Evolutionary conservation across 2,329 filamentous ascomycete species (phyloP).

Genomic region (Aspergillus viridinutans): DNA sequence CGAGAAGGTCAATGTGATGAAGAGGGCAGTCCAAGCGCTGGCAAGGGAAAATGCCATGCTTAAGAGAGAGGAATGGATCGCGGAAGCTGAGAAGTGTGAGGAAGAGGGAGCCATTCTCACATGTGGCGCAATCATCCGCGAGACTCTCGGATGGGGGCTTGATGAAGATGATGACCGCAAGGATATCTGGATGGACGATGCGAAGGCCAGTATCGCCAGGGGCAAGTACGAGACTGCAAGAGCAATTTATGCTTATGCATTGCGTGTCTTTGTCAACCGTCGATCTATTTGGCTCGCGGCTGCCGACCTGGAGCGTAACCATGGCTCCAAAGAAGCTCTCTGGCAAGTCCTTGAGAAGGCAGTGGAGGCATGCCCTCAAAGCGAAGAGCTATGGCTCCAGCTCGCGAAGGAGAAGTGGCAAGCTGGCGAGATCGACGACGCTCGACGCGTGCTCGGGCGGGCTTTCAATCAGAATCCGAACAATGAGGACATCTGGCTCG

Average conservation of each 20-base stretch:
- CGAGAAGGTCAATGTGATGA: conserved; percentile 85
- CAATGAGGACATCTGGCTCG: conserved; percentile 97
- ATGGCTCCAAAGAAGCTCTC: conserved; percentile 77
- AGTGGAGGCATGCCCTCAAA: conserved; percentile 86
- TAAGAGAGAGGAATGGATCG: conserved; percentile 95
- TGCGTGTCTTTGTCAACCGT: conserved; percentile 84
- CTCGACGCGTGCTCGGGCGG: conserved; percentile 75
- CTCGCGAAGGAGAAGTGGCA: conserved; percentile 94
- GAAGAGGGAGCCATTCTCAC: conserved; percentile 83
- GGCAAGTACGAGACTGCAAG: conserved; percentile 85
- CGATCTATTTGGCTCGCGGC: conserved; percentile 86
- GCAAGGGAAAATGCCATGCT: conserved; percentile 93
- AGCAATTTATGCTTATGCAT: conserved; percentile 86
- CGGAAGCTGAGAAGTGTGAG: conserved; percentile 90
- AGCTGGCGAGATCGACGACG: conserved; percentile 79
- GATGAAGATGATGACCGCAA: conserved; percentile 97
- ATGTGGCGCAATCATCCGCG: conserved; percentile 82
- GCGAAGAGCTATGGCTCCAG: conserved; percentile 91
- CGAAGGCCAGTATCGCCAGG: conserved; percentile 72
- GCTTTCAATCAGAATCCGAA: conserved; percentile 95
- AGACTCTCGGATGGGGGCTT: conserved; percentile 87
- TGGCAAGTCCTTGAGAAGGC: conserved; percentile 87
- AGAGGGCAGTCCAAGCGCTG: conserved; percentile 81
- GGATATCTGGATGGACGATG: conserved; percentile 94
- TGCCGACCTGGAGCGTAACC: conserved; percentile 83